Evolutionary conservation across 352 stramenopile genomes (phyloP), one percentile per base, ranked within the genome.

Genomic region (Phytopythium aichiense): DNA sequence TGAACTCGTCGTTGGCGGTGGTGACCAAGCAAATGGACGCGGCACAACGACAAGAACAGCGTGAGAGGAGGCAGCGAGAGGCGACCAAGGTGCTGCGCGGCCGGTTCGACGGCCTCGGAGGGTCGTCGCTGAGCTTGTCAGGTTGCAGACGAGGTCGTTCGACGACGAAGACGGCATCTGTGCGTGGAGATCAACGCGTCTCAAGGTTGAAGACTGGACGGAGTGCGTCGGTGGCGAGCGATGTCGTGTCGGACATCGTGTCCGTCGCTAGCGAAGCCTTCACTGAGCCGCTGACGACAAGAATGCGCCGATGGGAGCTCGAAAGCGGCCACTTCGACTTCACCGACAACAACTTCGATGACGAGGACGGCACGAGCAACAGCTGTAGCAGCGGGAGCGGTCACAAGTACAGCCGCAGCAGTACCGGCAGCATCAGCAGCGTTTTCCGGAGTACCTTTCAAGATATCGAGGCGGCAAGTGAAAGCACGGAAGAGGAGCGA

Each of bases 1-100:
- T 73, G 16, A 69, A 67, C 6, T 64, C 66, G 9, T 66, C 68
- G 15, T 43, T 74, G 23, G 23, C 31, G 23, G 23, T 16, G 7
- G n/a, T 3, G 16, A 56, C 61, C 31, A 43, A 61, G n/a, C 62
- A 77, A 22, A 49, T 74, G 2, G 67, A 85, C n/a, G 62, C 75
- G 6, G 75, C 82, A 22, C 56, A 70, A 15, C 74, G 84, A 33
- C 38, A 33, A 13, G 20, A 42, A 3, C 37, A 60, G 42, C 55
- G 55, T 4, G 38, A 60, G 22, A 7, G 9, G 15, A 38, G 40
- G 22, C 80, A 87, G 35, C 31, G 69, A 31, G 74, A 89, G 58
- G 82, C 77, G 0, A 63, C 76, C 2, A 79, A 66, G 45, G 65
- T 87, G 8, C 65, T 92, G 4, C 82, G 80, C 8, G 79, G 74